These are phyloP conservation scores for Rubroshorea leprosula DNA, from an alignment of 345 rosid genomes.

Conservation along the genomic window DNA sequence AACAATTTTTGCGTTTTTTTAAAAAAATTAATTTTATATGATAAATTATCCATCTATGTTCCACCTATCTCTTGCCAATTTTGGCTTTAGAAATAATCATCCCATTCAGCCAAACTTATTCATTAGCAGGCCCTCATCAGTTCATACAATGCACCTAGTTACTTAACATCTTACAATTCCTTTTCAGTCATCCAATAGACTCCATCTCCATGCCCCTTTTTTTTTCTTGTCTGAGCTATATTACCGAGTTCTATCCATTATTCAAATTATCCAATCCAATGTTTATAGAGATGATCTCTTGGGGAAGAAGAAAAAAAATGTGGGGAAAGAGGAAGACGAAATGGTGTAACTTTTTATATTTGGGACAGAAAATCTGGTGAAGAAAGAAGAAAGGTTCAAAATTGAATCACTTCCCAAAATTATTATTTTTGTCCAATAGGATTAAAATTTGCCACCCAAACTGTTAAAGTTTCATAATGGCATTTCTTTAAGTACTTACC, in stretches of 20 bases:
- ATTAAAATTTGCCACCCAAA: conserved; percentile 13
- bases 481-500: not conserved
- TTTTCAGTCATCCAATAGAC: not conserved
- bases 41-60: too few relatives aligned
- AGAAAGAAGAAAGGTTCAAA: not conserved
- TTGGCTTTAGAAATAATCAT: too few relatives aligned
- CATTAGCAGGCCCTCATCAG: not conserved
- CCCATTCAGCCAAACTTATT: not conserved
- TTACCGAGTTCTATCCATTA: not conserved
- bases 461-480: conserved; percentile 1
- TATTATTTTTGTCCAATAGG: not conserved
- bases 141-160: too few relatives aligned
- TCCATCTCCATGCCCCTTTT: too few relatives aligned
- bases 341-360: too few relatives aligned
- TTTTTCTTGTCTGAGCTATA: too few relatives aligned
- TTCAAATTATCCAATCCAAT: not conserved
- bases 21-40: too few relatives aligned
- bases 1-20: too few relatives aligned
- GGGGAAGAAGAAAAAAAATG: too few relatives aligned
- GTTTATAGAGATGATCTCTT: not conserved
- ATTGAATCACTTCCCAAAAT: conserved; percentile 1
- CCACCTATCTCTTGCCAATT: too few relatives aligned
- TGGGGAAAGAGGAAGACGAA: too few relatives aligned
- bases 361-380: not conserved
- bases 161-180: not conserved